Conservation (phyloP, 2,329 filamentous ascomycete genomes). For the Apiospora sp. region DNA sequence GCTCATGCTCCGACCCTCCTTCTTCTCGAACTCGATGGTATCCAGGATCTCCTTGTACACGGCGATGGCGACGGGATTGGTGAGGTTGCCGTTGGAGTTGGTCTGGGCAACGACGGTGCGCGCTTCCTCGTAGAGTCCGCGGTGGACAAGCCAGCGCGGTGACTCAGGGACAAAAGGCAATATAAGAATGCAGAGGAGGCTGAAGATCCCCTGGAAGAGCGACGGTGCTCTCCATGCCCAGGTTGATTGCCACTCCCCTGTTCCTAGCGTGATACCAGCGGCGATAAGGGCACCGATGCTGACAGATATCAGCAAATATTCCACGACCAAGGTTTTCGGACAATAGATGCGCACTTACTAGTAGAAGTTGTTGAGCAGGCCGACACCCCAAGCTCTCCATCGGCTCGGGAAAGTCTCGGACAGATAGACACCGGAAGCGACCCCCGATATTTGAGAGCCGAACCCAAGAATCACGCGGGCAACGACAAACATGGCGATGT, state of each 20-base stretch:
- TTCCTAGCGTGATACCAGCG: constrained; percentile 53
- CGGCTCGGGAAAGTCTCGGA: constrained; percentile 56
- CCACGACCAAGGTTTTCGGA: neutral
- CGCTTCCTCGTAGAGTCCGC: constrained; percentile 50
- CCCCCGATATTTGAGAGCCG: constrained; percentile 48
- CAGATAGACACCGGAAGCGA: constrained; percentile 56
- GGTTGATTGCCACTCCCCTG: constrained; percentile 49
- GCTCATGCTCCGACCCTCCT: constrained; percentile 47
- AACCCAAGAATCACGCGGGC: constrained; percentile 57
- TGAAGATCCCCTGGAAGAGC: constrained; percentile 49
- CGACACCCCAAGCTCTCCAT: constrained; percentile 47
- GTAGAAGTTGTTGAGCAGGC: constrained; percentile 40
- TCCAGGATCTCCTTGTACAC: constrained; percentile 54
- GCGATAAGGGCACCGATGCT: constrained; percentile 50
- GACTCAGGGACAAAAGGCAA: constrained; percentile 54
- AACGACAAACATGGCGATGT: constrained; percentile 60
- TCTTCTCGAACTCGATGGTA: constrained; percentile 50
- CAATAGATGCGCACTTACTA: constrained; percentile 32
- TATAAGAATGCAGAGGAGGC: constrained; percentile 49
- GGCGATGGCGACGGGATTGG: constrained; percentile 46
- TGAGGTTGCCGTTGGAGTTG: constrained; percentile 49
- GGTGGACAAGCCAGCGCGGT: constrained; percentile 52
- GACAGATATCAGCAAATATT: neutral
- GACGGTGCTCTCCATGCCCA: constrained; percentile 57
- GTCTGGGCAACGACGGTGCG: constrained; percentile 48